Percentiles rank a stretch among this genome's conserved stretches.
Conservation (phyloP, 306 rosid genomes). For the Cucumis hystrix region DNA sequence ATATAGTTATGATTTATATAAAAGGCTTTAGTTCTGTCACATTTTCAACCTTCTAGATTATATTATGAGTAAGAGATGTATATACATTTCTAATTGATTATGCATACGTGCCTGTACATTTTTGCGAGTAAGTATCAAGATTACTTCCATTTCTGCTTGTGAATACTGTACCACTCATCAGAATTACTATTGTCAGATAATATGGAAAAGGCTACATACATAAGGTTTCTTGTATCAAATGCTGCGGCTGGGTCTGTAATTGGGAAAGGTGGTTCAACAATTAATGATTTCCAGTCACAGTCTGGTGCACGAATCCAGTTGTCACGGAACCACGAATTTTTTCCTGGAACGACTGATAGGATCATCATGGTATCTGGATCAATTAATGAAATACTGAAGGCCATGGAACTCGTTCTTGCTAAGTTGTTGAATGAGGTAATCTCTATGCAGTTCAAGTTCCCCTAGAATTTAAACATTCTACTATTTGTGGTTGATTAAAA, state of each 20-base stretch:
- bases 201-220: slow-evolving; percentile 70
- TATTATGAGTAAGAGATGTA: background rate
- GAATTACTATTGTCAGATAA: slow-evolving; percentile 44
- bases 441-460: slow-evolving; percentile 7
- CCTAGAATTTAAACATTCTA: background rate
- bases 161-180: background rate
- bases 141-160: background rate
- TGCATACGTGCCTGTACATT: background rate
- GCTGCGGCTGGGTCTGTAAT: slow-evolving; percentile 99
- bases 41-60: background rate
- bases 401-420: slow-evolving; percentile 78
- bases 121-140: slow-evolving; percentile 6
- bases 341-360: slow-evolving; percentile 97
- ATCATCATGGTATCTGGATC: slow-evolving; percentile 94
- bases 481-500: slow-evolving; percentile 8
- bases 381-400: slow-evolving; percentile 62
- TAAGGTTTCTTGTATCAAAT: slow-evolving; percentile 91
- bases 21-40: background rate
- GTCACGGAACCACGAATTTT: slow-evolving; percentile 93
- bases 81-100: background rate
- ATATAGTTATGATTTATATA: background rate
- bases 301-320: slow-evolving; percentile 98
- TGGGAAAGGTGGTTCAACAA: slow-evolving; percentile 99
- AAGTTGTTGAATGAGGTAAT: slow-evolving; percentile 93
- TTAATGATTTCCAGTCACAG: slow-evolving; percentile 92